Evolutionary conservation across 345 rosid species (phyloP), one percentile per base, ranked within the genome.

Genomic region (Gossypium arboreum): DNA sequence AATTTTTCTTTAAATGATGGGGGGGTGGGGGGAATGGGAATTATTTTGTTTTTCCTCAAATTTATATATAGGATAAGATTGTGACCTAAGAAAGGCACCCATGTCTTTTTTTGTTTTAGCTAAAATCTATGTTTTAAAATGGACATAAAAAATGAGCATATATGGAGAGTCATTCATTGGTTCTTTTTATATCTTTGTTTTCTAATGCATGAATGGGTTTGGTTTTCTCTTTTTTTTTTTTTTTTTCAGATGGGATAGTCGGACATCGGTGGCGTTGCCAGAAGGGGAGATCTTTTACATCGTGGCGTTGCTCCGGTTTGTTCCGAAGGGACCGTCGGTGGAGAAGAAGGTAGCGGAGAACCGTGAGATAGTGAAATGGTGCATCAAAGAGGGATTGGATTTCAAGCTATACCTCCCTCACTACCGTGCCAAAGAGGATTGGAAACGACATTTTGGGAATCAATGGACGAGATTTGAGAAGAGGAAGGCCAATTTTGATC

Each of bases 381-480:
- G 99, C 80, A 76, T 51, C 9, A 48, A 80, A 12, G 84, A 62
- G 12, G 85, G 83, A 17, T 76, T 88, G 20, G 99, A 90, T 78
- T 95, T 88, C 85, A 95, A 95, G 78, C 64, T 90, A 9, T 95
- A 93, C 81, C 91, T 93, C 45, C 98, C 99, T 75, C 92, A 95
- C 79, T 93, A 93, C 84, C 83, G 86, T 59, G 83, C 91, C 16
- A 83, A 54, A 60, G 89, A 93, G 75, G 98, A 89, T 5, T 95
- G 98, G 99, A 77, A 85, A 79, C 79, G 85, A 13, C 99, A 95
- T 81, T 95, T 91, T 58, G 99, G 97, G 17, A 78, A 83, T 70
- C 86, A 71, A 79, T 95, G 99, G 99, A 68, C 85, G 1, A 81
- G 85, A 78, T 93, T 95, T 47, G 81, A 76, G n/a, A 87, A 89